These are phyloP conservation scores for Globomyces sp. DNA, from an alignment of 371 early-diverging fungal species.

Conservation along the genomic window DNA sequence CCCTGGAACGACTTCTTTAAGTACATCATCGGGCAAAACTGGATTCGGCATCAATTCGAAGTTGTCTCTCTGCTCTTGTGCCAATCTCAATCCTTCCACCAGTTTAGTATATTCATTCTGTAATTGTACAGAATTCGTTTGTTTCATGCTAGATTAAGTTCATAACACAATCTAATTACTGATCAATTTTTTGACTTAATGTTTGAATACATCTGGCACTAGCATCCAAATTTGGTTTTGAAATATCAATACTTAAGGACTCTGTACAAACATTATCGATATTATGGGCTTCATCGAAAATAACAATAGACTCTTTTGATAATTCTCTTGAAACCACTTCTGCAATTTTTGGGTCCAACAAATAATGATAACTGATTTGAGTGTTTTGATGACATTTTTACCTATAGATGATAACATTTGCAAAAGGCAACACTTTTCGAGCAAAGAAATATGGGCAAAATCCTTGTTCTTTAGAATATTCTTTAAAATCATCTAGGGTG, in stretches of 20 bases:
- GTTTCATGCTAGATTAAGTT: conserved; percentile 63
- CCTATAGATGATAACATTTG: conserved; percentile 95
- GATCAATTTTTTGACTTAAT: conserved; percentile 70
- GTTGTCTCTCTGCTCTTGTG: conserved; percentile 35
- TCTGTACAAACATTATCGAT: conserved; percentile 99
- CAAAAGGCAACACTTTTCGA: conserved; percentile 79
- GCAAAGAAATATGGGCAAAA: conserved; percentile 97
- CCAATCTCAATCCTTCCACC: conserved; percentile 87
- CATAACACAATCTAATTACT: conserved; percentile 39
- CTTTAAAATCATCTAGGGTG: conserved; percentile 91
- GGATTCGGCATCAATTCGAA: conserved; percentile 58
- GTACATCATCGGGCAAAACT: conserved; percentile 89
- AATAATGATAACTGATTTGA: conserved; percentile 89
- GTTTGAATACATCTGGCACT: conserved; percentile 75
- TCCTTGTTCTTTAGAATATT: conserved; percentile 66
- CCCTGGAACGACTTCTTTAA: conserved; percentile 96
- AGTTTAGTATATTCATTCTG: conserved; percentile 84
- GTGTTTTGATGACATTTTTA: too few relatives aligned
- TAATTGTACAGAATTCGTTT: conserved; percentile 80
- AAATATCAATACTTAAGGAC: conserved; percentile 92
- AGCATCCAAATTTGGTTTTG: conserved; percentile 85
- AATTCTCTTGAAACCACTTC: conserved; percentile 92
- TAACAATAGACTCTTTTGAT: conserved; percentile 93
- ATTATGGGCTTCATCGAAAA: conserved; percentile 99
- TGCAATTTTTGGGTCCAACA: conserved; percentile 99